Evolutionary conservation across 2,329 filamentous ascomycete species (phyloP).

Genomic region (Byssoonygena ceratinophila): DNA sequence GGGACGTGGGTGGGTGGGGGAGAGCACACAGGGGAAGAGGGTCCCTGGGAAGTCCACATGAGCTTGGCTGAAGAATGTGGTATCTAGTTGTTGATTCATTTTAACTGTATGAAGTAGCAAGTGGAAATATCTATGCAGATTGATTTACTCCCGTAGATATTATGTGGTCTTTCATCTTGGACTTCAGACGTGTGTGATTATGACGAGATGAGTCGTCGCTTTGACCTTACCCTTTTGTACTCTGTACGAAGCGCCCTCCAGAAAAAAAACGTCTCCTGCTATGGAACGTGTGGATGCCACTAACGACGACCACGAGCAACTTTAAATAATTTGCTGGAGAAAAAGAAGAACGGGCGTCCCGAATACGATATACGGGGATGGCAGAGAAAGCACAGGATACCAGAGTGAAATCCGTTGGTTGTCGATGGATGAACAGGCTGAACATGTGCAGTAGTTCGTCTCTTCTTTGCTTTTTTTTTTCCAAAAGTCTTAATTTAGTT

Average conservation of each 20-base stretch:
- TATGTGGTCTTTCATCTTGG: neutral
- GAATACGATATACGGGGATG: slow-evolving; percentile 6
- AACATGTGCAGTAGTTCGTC: neutral
- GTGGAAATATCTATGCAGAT: too few species aligned
- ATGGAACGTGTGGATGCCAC: neutral
- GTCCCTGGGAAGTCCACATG: neutral
- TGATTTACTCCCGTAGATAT: too few species aligned
- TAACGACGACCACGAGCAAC: slow-evolving; percentile 3
- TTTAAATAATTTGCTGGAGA: neutral
- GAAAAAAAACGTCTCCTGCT: too few species aligned
- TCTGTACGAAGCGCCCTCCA: too few species aligned
- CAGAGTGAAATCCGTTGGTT: too few species aligned
- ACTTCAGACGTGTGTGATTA: too few species aligned
- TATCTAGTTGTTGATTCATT: too few species aligned
- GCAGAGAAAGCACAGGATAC: neutral
- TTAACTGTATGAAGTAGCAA: too few species aligned
- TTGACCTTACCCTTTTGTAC: neutral
- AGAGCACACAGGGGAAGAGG: neutral
- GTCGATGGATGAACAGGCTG: too few species aligned
- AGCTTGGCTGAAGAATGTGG: neutral
- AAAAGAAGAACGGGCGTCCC: neutral
- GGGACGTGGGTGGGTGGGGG: neutral
- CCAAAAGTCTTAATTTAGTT: neutral
- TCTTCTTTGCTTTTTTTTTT: neutral
- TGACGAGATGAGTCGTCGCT: neutral